Conservation (phyloP, 352 stramenopile genomes). For the Pythium coloratum region DNA sequence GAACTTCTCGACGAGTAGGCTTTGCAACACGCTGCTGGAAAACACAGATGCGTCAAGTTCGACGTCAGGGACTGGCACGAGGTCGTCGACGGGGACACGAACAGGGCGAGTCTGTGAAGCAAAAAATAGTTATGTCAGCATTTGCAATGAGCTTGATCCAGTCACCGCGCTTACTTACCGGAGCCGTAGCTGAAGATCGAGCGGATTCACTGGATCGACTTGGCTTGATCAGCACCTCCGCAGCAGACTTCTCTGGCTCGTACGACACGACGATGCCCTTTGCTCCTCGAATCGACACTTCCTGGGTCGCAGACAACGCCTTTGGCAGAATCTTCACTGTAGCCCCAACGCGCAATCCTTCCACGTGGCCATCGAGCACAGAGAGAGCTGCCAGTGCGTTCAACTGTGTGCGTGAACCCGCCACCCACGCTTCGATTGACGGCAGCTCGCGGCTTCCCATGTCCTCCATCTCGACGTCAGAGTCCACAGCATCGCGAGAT, state of each 20-base stretch:
- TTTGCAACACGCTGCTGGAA: constrained; percentile 64
- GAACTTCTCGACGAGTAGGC: constrained; percentile 70
- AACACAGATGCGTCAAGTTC: constrained; percentile 69
- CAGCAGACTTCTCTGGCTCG: constrained; percentile 78
- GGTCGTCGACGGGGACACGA: constrained; percentile 81
- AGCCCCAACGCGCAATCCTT: constrained; percentile 74
- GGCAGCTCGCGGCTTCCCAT: constrained; percentile 54
- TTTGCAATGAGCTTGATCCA: background rate
- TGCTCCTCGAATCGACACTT: constrained; percentile 73
- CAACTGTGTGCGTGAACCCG: constrained; percentile 50
- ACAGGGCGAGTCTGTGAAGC: constrained; percentile 61
- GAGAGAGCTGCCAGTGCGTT: constrained; percentile 76
- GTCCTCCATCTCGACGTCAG: constrained; percentile 87
- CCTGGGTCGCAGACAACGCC: constrained; percentile 64
- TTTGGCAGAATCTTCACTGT: constrained; percentile 86
- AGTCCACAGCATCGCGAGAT: constrained; percentile 36
- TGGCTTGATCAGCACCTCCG: constrained; percentile 67
- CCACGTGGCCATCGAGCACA: constrained; percentile 83
- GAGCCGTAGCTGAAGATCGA: constrained; percentile 12
- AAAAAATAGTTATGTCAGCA: background rate
- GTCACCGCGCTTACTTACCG: constrained; percentile 32
- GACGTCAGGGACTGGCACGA: constrained; percentile 75
- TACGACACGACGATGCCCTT: constrained; percentile 76
- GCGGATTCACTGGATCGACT: constrained; percentile 39
- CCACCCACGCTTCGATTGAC: constrained; percentile 51